Evolutionary conservation across 176 grass and related monocot species (phyloP).

Genomic region (Musa troglodytarum): DNA sequence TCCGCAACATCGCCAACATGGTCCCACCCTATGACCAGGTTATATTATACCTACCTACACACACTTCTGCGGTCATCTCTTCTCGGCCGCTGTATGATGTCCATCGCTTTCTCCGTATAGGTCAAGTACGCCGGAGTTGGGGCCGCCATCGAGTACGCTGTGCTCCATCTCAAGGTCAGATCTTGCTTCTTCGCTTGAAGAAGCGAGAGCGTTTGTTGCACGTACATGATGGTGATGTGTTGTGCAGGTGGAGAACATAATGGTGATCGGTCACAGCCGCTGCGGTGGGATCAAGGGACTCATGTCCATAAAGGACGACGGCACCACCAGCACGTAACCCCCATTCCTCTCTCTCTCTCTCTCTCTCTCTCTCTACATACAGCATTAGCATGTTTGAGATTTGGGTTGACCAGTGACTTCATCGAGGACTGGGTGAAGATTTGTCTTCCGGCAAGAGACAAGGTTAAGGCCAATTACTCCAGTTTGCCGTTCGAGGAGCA

Average conservation of each 20-base stretch:
- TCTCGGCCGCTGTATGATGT: no score
- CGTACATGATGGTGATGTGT: no score
- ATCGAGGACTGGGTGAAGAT: slow-evolving; percentile 46
- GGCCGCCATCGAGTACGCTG: slow-evolving; percentile 34
- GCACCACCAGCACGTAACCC: slow-evolving; percentile 26
- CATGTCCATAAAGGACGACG: slow-evolving; percentile 31
- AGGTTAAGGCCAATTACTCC: slow-evolving; percentile 24
- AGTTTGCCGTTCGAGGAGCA: slow-evolving; percentile 20
- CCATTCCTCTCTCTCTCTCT: not conserved
- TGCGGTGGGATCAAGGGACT: slow-evolving; percentile 44
- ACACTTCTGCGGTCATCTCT: no score
- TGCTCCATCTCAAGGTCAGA: slow-evolving; percentile 35
- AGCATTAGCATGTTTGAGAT: no score
- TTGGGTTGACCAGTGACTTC: slow-evolving; percentile 14
- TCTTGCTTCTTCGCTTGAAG: not conserved
- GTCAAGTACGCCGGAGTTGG: slow-evolving; percentile 29
- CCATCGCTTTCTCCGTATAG: not conserved
- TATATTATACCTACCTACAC: no score
- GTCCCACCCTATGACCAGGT: slow-evolving; percentile 33
- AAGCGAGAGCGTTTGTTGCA: not conserved
- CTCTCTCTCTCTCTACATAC: no score
- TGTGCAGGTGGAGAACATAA: slow-evolving; percentile 33
- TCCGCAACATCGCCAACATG: slow-evolving; percentile 43
- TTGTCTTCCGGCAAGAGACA: slow-evolving; percentile 23
- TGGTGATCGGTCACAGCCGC: slow-evolving; percentile 35